Percentiles rank a stretch among this genome's conserved stretches.
Evolutionary conservation across 2,329 filamentous ascomycete genomes (phyloP).

Genomic region (Teratosphaeria viscida): DNA sequence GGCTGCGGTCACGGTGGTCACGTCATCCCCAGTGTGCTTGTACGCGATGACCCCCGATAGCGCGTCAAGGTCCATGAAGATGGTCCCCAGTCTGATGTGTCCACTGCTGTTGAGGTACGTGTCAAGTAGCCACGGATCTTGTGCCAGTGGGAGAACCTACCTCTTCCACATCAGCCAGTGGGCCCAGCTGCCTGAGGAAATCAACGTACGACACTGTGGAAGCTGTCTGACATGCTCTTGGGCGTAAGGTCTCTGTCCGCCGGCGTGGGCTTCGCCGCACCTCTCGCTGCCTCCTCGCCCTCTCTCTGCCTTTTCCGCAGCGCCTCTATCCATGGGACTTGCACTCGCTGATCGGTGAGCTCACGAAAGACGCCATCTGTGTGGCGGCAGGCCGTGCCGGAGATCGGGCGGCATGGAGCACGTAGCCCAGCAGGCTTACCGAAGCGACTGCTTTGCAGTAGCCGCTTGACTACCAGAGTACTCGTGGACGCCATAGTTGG

Average conservation of each 20-base stretch:
- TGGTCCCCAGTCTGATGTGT: conserved; percentile 60
- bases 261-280: conserved; percentile 24
- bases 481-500: conserved; percentile 2
- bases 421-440: neutral
- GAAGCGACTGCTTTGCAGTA: neutral
- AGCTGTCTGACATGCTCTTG: conserved; percentile 62
- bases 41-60: conserved; percentile 67
- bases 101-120: conserved; percentile 68
- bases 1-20: conserved; percentile 54
- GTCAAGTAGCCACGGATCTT: conserved; percentile 67
- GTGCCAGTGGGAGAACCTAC: conserved; percentile 56
- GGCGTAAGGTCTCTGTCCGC: conserved; percentile 49
- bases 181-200: neutral
- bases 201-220: conserved; percentile 49
- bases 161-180: conserved; percentile 19
- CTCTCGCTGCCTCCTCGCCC: conserved; percentile 23
- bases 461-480: neutral
- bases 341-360: conserved; percentile 49
- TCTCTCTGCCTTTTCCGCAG: conserved; percentile 41
- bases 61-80: conserved; percentile 74
- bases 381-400: conserved; percentile 6
- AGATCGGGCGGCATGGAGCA: conserved; percentile 7
- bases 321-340: conserved; percentile 60
- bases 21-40: conserved; percentile 56
- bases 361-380: conserved; percentile 53